These are phyloP conservation scores for Sphagnurus paluster DNA, from an alignment of 1,284 basidiomycete genomes.

Conservation along the genomic window DNA sequence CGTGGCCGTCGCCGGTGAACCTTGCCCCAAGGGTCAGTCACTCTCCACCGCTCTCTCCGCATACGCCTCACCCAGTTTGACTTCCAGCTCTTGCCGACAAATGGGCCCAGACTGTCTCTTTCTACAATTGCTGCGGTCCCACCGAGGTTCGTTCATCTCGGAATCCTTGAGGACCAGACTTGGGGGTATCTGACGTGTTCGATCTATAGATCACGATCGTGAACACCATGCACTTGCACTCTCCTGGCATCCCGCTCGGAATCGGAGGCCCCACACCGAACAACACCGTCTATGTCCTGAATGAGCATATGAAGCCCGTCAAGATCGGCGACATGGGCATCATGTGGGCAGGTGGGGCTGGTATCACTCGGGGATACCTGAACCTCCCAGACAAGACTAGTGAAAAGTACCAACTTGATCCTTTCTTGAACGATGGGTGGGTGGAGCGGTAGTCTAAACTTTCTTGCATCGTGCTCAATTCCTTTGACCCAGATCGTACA, in stretches of 20 bases:
- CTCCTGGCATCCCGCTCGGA: conserved; percentile 39
- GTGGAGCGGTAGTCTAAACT: no score
- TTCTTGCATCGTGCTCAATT: no score
- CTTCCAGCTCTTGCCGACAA: conserved; percentile 47
- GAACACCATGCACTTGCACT: conserved; percentile 55
- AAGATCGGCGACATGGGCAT: conserved; percentile 53
- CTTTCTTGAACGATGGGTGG: conserved; percentile 51
- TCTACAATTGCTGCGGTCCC: conserved; percentile 50
- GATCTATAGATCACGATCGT: conserved; percentile 52
- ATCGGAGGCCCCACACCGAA: conserved; percentile 60
- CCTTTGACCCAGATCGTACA: conserved; percentile 46
- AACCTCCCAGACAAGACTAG: conserved; percentile 55
- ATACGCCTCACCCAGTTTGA: conserved; percentile 1
- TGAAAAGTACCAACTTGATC: conserved; percentile 50
- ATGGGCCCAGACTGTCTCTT: conserved; percentile 43
- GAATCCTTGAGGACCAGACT: no score
- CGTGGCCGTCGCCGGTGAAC: conserved; percentile 58
- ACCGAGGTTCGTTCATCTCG: conserved; percentile 40
- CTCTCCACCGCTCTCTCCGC: background rate
- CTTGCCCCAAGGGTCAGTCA: conserved; percentile 50
- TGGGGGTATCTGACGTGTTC: background rate
- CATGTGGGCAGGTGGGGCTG: conserved; percentile 61
- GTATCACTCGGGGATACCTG: conserved; percentile 54
- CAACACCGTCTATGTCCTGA: conserved; percentile 56
- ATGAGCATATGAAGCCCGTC: conserved; percentile 48